Evolutionary conservation across 768 basidiomycete species (phyloP).

Genomic region (Russula sp.): DNA sequence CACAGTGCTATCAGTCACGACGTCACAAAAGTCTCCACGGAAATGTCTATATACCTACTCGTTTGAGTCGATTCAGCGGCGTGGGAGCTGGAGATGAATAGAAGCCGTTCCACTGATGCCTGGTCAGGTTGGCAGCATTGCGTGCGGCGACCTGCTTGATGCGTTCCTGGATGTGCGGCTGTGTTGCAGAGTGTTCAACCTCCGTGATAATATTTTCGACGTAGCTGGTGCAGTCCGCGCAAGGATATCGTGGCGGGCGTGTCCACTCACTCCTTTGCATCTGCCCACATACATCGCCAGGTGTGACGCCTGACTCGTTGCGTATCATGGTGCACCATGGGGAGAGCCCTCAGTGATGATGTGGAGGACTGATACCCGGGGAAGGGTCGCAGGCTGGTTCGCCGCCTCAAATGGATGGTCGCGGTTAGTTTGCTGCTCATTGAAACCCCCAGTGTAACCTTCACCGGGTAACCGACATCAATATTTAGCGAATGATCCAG

Average conservation of each 20-base stretch:
- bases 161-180: slow-evolving; percentile 60
- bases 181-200: slow-evolving; percentile 51
- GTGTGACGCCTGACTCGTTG: slow-evolving; percentile 67
- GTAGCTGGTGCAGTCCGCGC: slow-evolving; percentile 41
- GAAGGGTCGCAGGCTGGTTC: slow-evolving; percentile 35
- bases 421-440: slow-evolving; percentile 48
- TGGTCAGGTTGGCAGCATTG: slow-evolving; percentile 23
- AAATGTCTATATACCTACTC: slow-evolving; percentile 46
- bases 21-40: background rate
- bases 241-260: slow-evolving; percentile 1
- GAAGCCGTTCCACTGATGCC: slow-evolving; percentile 33
- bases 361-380: slow-evolving; percentile 32
- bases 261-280: slow-evolving; percentile 64
- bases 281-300: slow-evolving; percentile 63
- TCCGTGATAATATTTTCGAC: slow-evolving; percentile 61
- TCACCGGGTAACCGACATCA: background rate
- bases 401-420: slow-evolving; percentile 44
- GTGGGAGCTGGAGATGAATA: slow-evolving; percentile 42
- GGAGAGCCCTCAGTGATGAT: slow-evolving; percentile 43
- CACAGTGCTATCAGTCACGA: background rate
- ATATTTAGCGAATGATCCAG: background rate
- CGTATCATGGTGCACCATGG: slow-evolving; percentile 75
- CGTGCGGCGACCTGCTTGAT: slow-evolving; percentile 55
- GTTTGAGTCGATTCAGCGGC: slow-evolving; percentile 44
- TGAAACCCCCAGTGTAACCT: slow-evolving; percentile 61